These are phyloP conservation scores for Austroboletus festivus DNA, from an alignment of 768 basidiomycete genomes.

Conservation along the genomic window DNA sequence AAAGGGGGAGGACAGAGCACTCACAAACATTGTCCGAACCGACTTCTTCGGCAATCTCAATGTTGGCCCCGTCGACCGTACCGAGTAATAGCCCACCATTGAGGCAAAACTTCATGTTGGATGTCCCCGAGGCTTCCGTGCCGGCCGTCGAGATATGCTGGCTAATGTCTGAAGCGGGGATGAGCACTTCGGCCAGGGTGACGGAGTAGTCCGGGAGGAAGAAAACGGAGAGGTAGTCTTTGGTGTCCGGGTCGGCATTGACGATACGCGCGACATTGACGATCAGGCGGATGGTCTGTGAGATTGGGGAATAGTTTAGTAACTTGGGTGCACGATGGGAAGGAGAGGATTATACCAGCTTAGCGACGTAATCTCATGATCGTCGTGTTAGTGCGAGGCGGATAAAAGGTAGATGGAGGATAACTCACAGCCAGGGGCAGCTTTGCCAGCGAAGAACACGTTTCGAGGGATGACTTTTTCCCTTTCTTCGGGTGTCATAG, in stretches of 20 bases:
- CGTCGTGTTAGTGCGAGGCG: conserved; percentile 3
- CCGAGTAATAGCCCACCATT: conserved; percentile 89
- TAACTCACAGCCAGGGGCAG: conserved; percentile 82
- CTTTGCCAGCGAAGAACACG: conserved; percentile 97
- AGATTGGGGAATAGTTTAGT: neutral
- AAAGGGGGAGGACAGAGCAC: too few species aligned
- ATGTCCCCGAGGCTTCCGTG: conserved; percentile 82
- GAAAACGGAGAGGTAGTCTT: conserved; percentile 80
- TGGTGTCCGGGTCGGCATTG: conserved; percentile 78
- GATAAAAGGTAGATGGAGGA: neutral
- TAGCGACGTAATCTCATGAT: conserved; percentile 78
- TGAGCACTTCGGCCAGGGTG: conserved; percentile 76
- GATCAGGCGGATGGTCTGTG: conserved; percentile 85
- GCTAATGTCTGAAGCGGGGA: conserved; percentile 90
- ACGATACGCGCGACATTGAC: conserved; percentile 77
- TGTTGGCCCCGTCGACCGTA: conserved; percentile 93
- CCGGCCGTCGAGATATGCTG: conserved; percentile 98
- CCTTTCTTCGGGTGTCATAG: conserved; percentile 70
- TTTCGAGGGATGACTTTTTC: conserved; percentile 83
- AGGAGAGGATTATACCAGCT: conserved; percentile 49
- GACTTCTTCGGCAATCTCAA: conserved; percentile 95
- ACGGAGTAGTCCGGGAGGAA: conserved; percentile 97
- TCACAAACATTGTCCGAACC: conserved; percentile 88
- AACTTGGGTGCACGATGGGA: neutral
- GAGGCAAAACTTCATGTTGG: conserved; percentile 87